phyloP scores from a whole-genome alignment of 192 early-diverging fungal species.

The Obelidium mucronatum region DNA sequence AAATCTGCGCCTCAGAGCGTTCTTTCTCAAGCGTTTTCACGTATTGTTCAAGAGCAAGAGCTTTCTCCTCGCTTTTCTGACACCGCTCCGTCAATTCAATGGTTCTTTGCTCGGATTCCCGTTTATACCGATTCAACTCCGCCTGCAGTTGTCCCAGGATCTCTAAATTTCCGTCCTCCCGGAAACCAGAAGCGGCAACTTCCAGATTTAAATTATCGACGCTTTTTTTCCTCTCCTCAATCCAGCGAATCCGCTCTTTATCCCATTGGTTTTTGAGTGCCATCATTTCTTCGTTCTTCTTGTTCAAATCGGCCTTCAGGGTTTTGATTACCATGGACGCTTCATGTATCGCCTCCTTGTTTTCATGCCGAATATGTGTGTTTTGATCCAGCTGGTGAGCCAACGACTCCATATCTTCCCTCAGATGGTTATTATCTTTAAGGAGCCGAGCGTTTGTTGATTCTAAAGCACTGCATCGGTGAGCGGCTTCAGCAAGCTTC shows the following conservation, averaged over 20 bases:
- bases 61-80: background rate
- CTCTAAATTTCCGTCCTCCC: background rate
- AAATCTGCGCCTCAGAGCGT: background rate
- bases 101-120: background rate
- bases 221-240: background rate
- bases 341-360: background rate
- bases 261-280: background rate
- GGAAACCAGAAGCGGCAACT: background rate
- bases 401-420: background rate
- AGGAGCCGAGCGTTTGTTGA: background rate
- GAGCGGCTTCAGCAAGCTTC: background rate
- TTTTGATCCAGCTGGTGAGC: background rate
- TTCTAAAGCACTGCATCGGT: background rate
- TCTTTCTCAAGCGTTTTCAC: background rate
- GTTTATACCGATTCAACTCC: background rate
- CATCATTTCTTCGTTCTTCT: background rate
- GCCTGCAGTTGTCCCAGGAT: background rate
- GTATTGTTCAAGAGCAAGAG: background rate
- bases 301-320: background rate
- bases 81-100: background rate
- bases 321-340: background rate
- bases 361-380: background rate
- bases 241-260: background rate
- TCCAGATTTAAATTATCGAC: background rate
- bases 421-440: background rate